Percentiles rank a stretch among this genome's conserved stretches.
phyloP scores from a whole-genome alignment of 768 basidiomycete genomes.

The Mycena vitilis region DNA sequence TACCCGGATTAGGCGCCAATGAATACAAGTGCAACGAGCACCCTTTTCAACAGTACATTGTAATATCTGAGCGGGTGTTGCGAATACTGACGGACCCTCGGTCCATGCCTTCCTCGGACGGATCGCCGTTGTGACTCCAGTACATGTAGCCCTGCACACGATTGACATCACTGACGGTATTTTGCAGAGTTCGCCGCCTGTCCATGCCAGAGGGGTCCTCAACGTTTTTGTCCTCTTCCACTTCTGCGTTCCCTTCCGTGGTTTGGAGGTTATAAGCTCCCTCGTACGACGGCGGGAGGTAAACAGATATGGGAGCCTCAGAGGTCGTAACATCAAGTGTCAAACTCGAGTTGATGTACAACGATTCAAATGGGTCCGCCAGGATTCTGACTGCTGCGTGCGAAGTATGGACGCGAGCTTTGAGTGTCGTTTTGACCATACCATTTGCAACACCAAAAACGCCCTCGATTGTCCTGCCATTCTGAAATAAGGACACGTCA shows the following conservation, averaged over 20 bases:
- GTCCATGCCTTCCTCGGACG: neutral
- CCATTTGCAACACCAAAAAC: neutral
- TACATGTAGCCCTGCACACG: constrained; percentile 5
- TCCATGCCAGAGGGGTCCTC: constrained; percentile 6
- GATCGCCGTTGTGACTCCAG: constrained; percentile 18
- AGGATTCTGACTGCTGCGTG: constrained; percentile 7
- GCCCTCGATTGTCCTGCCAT: neutral
- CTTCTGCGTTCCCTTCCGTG: neutral
- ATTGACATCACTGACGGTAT: neutral
- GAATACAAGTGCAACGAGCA: neutral
- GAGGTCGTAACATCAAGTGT: constrained; percentile 7
- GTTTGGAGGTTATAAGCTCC: constrained; percentile 14
- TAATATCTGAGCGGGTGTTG: constrained; percentile 13
- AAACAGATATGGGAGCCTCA: constrained; percentile 8
- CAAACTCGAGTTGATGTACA: constrained; percentile 10
- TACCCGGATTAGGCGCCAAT: constrained; percentile 24
- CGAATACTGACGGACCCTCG: constrained; percentile 12
- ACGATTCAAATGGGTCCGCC: constrained; percentile 1
- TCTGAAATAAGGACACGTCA: neutral
- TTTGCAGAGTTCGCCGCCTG: constrained; percentile 14
- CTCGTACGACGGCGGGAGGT: neutral
- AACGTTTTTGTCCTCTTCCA: neutral
- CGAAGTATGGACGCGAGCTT: constrained; percentile 4
- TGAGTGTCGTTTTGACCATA: neutral
- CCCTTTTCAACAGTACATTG: constrained; percentile 27